These are phyloP conservation scores for Carallia pectinifolia DNA, from an alignment of 345 rosid species.

Conservation along the genomic window DNA sequence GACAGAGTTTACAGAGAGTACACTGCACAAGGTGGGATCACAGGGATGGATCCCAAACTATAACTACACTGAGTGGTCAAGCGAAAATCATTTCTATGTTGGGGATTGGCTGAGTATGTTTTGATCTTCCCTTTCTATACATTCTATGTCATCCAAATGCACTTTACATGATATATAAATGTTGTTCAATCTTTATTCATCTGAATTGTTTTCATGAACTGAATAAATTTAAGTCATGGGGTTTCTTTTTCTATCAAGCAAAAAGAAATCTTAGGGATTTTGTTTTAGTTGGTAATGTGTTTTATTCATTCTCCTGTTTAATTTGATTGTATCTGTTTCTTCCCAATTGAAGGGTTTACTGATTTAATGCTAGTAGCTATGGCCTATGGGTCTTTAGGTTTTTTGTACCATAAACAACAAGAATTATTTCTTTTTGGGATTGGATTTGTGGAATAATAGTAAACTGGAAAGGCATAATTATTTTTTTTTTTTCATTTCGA, in stretches of 20 bases:
- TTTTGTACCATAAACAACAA: too few relatives aligned
- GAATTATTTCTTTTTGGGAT: too few relatives aligned
- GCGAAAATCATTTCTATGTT: conserved; percentile 4
- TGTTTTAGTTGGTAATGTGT: background rate
- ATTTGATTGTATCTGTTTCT: too few relatives aligned
- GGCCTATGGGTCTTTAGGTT: too few relatives aligned
- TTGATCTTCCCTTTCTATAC: background rate
- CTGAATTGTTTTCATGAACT: background rate
- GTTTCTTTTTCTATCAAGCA: background rate
- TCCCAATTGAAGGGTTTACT: too few relatives aligned
- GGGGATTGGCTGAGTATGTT: conserved; percentile 19
- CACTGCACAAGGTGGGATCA: conserved; percentile 7
- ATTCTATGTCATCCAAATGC: background rate
- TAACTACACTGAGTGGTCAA: conserved; percentile 18
- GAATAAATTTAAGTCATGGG: background rate
- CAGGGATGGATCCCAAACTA: conserved; percentile 18
- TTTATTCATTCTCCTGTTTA: too few relatives aligned
- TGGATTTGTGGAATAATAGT: too few relatives aligned
- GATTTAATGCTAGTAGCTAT: too few relatives aligned
- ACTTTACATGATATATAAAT: background rate
- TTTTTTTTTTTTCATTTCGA: too few relatives aligned
- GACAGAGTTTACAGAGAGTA: background rate
- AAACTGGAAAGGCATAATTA: too few relatives aligned
- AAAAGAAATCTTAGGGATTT: background rate
- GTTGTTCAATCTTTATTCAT: background rate